A percentile compares a stretch with the other conserved stretches of the same genome.
phyloP scores from a whole-genome alignment of 441 rosid genomes.

The Corymbia citriodora region DNA sequence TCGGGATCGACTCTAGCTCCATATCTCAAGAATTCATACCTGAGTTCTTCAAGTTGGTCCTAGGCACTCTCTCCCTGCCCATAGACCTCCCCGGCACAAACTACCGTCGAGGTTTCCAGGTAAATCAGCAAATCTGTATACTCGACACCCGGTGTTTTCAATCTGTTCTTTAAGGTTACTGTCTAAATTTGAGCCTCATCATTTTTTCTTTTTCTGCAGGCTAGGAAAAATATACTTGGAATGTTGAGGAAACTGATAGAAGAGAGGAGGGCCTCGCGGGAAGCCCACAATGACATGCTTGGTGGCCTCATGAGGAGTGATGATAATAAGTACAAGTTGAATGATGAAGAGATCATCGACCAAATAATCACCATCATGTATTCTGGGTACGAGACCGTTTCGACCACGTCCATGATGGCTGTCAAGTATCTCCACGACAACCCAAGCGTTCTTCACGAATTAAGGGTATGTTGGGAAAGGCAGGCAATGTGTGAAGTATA shows the following conservation, averaged over 20 bases:
- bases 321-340: slow-evolving; percentile 36
- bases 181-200: background rate
- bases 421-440: slow-evolving; percentile 86
- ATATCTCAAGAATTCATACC: slow-evolving; percentile 46
- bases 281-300: slow-evolving; percentile 60
- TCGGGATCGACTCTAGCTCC: slow-evolving; percentile 41
- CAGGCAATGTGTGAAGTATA: background rate
- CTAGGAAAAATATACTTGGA: slow-evolving; percentile 58
- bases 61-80: slow-evolving; percentile 78
- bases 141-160: background rate
- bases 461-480: slow-evolving; percentile 43
- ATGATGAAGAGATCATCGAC: slow-evolving; percentile 75
- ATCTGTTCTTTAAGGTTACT: background rate
- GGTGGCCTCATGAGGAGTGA: slow-evolving; percentile 60
- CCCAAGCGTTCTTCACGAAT: slow-evolving; percentile 62
- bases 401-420: slow-evolving; percentile 94
- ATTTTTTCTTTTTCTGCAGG: slow-evolving; percentile 30
- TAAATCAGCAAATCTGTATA: background rate
- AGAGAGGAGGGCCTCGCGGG: slow-evolving; percentile 44
- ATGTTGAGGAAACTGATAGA: slow-evolving; percentile 50
- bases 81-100: slow-evolving; percentile 77
- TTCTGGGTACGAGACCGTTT: slow-evolving; percentile 91
- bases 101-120: slow-evolving; percentile 65
- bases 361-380: slow-evolving; percentile 79
- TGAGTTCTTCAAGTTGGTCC: slow-evolving; percentile 78